phyloP scores from a whole-genome alignment of 345 rosid species.

The Sisymbrium irio region DNA sequence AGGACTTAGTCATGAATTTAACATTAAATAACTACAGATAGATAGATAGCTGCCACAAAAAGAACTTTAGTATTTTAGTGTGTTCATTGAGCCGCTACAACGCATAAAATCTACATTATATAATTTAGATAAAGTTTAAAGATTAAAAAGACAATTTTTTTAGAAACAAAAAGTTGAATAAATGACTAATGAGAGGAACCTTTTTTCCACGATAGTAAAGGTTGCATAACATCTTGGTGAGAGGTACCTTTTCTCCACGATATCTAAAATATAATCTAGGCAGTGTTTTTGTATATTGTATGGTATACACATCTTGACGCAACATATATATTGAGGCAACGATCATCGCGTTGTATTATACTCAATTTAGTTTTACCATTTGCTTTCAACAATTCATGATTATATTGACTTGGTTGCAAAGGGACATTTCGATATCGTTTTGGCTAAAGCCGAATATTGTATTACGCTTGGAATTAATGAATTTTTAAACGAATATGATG shows the following conservation, averaged over 20 bases:
- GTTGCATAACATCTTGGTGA: conserved; percentile 12
- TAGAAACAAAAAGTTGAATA: conserved; percentile 4
- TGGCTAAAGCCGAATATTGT: neutral
- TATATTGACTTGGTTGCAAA: neutral
- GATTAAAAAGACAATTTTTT: neutral
- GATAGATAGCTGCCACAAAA: neutral
- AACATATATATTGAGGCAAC: neutral
- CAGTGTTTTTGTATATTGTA: neutral
- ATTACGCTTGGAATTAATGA: neutral
- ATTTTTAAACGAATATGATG: neutral
- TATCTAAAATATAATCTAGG: neutral
- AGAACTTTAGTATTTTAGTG: neutral
- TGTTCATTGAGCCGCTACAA: conserved; percentile 26
- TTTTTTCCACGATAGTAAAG: conserved; percentile 22
- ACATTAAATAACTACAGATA: neutral
- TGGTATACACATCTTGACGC: neutral
- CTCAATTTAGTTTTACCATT: neutral
- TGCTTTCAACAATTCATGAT: neutral
- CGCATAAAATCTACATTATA: neutral
- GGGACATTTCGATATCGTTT: neutral
- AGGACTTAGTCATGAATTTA: neutral
- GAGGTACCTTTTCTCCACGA: conserved; percentile 6
- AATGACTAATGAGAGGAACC: conserved; percentile 16
- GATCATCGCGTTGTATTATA: neutral
- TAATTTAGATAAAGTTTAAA: neutral